Conservation (phyloP, 495 filamentous ascomycete genomes). For the Trichoderma asperelloides region DNA sequence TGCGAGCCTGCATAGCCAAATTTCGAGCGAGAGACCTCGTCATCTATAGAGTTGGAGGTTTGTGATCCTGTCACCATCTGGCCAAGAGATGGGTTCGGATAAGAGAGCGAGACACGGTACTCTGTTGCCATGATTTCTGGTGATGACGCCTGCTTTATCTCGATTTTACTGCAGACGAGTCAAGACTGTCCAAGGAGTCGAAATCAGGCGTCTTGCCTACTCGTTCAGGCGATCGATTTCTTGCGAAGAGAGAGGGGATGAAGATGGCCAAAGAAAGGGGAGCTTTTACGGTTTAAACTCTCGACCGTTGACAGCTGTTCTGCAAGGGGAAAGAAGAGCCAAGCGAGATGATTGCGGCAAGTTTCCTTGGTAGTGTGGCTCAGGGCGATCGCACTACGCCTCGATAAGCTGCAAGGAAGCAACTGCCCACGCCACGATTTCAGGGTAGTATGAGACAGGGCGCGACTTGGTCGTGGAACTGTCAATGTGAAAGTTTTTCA, state of each 20-base stretch:
- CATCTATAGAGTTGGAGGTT: slow-evolving; percentile 1
- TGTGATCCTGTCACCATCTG: slow-evolving; percentile 14
- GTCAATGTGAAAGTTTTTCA: neutral
- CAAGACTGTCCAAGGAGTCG: neutral
- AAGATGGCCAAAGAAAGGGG: neutral
- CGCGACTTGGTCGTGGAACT: neutral
- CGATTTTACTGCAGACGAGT: neutral
- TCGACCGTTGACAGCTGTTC: neutral
- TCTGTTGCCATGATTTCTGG: neutral
- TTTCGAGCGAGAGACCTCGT: slow-evolving; percentile 8
- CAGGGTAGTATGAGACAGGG: neutral
- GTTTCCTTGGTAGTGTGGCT: neutral
- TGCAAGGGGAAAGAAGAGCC: neutral
- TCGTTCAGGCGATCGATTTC: neutral
- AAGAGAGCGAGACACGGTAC: slow-evolving; percentile 15
- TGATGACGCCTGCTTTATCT: neutral
- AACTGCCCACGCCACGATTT: neutral
- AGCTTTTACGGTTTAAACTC: neutral
- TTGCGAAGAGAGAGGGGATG: neutral
- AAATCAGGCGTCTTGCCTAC: neutral
- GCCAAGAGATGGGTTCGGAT: slow-evolving; percentile 22
- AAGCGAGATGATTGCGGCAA: neutral
- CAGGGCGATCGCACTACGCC: neutral
- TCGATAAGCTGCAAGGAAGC: neutral
- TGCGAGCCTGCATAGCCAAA: neutral